These are phyloP conservation scores for Diaporthe amygdali DNA, from an alignment of 2,329 filamentous ascomycete species.

Conservation along the genomic window DNA sequence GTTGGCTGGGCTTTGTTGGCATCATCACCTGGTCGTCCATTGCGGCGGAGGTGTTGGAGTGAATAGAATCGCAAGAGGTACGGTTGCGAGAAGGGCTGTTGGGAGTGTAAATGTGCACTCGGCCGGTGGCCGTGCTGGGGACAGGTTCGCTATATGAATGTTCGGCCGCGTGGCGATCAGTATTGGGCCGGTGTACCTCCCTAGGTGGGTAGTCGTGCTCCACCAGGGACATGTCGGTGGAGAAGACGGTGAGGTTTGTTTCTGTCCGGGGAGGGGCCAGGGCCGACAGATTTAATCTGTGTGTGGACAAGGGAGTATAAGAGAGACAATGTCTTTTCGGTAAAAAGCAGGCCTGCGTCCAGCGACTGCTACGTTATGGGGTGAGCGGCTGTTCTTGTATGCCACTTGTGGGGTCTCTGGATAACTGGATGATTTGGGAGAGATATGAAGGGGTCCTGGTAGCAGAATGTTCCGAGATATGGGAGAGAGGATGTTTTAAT, in stretches of 20 bases:
- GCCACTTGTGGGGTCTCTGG: conserved; percentile 1
- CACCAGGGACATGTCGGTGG: conserved; percentile 27
- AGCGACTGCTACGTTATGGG: conserved; percentile 13
- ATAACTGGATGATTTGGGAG: neutral
- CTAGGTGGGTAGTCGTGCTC: conserved; percentile 24
- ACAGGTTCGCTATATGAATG: conserved; percentile 22
- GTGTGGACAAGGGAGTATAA: conserved; percentile 27
- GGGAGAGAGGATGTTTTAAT: conserved; percentile 25
- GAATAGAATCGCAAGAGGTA: conserved; percentile 28
- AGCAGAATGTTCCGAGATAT: conserved; percentile 12
- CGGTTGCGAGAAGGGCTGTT: conserved; percentile 2
- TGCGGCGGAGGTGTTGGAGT: conserved; percentile 30
- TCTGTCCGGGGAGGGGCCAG: neutral
- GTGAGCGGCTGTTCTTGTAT: conserved; percentile 13
- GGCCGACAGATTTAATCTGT: conserved; percentile 13
- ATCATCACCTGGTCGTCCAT: conserved; percentile 27
- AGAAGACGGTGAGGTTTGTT: conserved; percentile 10
- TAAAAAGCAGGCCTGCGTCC: conserved; percentile 5
- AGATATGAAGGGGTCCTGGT: conserved; percentile 17
- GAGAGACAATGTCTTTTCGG: conserved; percentile 24
- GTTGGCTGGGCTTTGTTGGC: conserved; percentile 23
- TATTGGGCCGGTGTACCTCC: conserved; percentile 23
- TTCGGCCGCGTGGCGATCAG: conserved; percentile 22
- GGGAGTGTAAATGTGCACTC: conserved; percentile 6
- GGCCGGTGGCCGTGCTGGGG: conserved; percentile 20